A percentile compares a stretch with the other conserved stretches of the same genome.
Conservation (phyloP, 2,329 filamentous ascomycete genomes). For the Alternaria gaisen region DNA sequence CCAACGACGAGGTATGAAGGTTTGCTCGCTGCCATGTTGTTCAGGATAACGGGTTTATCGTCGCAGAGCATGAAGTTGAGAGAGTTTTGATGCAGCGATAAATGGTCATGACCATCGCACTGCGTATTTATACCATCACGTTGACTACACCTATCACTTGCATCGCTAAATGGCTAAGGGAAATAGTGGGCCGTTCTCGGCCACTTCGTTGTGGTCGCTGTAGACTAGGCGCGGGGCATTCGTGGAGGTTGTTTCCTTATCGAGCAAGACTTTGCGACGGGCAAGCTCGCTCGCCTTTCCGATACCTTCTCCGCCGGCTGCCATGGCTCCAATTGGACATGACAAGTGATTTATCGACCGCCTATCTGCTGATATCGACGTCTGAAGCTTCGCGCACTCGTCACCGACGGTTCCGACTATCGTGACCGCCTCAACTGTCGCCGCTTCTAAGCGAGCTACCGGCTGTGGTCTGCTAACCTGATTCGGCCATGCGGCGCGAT, state of each 20-base stretch:
- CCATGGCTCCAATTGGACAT: conserved; percentile 37
- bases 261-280: conserved; percentile 40
- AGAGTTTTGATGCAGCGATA: conserved; percentile 19
- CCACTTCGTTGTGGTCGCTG: conserved; percentile 24
- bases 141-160: conserved; percentile 12
- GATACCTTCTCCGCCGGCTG: conserved; percentile 33
- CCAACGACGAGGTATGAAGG: conserved; percentile 48
- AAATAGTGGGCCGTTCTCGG: conserved; percentile 34
- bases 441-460: conserved; percentile 21
- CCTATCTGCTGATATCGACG: conserved; percentile 29
- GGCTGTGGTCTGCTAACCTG: conserved; percentile 9
- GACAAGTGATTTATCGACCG: conserved; percentile 6
- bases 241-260: conserved; percentile 40
- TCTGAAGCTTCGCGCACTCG: conserved; percentile 6
- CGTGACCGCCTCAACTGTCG: conserved; percentile 1
- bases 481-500: conserved; percentile 12
- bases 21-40: conserved; percentile 40
- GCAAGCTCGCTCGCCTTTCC: conserved; percentile 24
- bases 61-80: conserved; percentile 23
- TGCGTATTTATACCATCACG: conserved; percentile 30
- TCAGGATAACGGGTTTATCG: conserved; percentile 23
- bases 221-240: conserved; percentile 36
- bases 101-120: conserved; percentile 7
- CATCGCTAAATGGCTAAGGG: conserved; percentile 14
- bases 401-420: conserved; percentile 21